phyloP scores from a whole-genome alignment of 179 eudicot genomes.

The Vitellaria paradoxa region DNA sequence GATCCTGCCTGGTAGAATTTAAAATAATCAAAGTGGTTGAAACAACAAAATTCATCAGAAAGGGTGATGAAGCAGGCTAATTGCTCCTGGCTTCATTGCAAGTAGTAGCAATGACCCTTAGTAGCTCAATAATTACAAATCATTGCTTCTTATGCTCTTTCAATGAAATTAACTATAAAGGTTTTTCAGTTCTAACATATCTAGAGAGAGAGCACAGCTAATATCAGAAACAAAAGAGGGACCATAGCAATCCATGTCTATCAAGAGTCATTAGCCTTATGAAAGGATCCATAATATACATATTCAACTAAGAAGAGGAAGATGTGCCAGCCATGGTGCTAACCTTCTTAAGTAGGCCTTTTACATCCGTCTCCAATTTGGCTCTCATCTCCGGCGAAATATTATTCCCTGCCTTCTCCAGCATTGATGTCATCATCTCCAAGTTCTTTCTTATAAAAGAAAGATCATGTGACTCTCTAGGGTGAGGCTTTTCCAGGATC shows the following conservation, averaged over 20 bases:
- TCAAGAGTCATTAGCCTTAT: neutral
- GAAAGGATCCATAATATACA: slow-evolving; percentile 1
- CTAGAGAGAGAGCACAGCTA: slow-evolving; percentile 4
- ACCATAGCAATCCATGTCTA: neutral
- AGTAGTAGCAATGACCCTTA: neutral
- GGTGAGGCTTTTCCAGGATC: slow-evolving; percentile 22
- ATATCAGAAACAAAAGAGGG: neutral
- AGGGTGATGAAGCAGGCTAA: too few species aligned
- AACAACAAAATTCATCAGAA: too few species aligned
- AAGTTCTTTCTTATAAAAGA: slow-evolving; percentile 54
- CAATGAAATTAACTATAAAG: neutral
- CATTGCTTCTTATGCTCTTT: slow-evolving; percentile 10
- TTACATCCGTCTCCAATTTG: slow-evolving; percentile 62
- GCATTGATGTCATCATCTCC: slow-evolving; percentile 71
- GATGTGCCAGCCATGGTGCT: slow-evolving; percentile 56
- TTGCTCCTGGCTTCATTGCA: slow-evolving; percentile 11
- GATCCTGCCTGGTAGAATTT: neutral
- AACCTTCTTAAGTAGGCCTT: slow-evolving; percentile 67
- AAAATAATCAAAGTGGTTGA: neutral
- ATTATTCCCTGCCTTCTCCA: slow-evolving; percentile 68
- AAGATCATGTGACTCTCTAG: slow-evolving; percentile 46
- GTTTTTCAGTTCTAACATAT: slow-evolving; percentile 10
- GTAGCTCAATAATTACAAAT: slow-evolving; percentile 1
- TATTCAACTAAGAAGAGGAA: slow-evolving; percentile 35
- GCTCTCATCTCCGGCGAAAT: slow-evolving; percentile 67